Conservation (phyloP, 2,329 filamentous ascomycete species). For the Talaromyces funiculosus region DNA sequence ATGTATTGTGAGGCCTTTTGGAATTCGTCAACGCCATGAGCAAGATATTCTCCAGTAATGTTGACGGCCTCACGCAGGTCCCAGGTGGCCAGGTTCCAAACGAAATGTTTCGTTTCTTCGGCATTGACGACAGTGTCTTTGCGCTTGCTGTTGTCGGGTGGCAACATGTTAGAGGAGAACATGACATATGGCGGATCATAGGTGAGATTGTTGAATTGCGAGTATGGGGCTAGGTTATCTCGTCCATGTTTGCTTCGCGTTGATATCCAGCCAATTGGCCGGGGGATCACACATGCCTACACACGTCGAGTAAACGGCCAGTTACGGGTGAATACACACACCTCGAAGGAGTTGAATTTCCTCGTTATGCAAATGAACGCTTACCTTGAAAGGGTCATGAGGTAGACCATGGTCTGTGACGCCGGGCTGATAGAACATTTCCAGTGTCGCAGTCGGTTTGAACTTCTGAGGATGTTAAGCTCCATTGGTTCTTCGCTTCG, state of each 20-base stretch:
- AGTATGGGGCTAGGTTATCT: slow-evolving; percentile 56
- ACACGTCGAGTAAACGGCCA: slow-evolving; percentile 21
- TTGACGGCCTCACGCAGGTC: slow-evolving; percentile 53
- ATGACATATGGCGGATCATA: slow-evolving; percentile 60
- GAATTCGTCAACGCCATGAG: slow-evolving; percentile 44
- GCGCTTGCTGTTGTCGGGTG: slow-evolving; percentile 27
- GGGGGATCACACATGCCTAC: slow-evolving; percentile 51
- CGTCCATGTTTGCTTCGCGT: slow-evolving; percentile 45
- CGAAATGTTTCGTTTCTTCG: slow-evolving; percentile 52
- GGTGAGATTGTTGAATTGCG: slow-evolving; percentile 59
- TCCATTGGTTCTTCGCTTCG: not conserved
- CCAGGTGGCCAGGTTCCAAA: slow-evolving; percentile 57
- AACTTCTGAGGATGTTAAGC: not conserved
- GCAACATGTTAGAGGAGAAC: slow-evolving; percentile 56
- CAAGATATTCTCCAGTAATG: slow-evolving; percentile 42
- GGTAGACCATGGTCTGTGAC: slow-evolving; percentile 49
- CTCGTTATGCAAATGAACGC: not conserved
- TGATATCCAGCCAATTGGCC: slow-evolving; percentile 60
- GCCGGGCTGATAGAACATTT: slow-evolving; percentile 52
- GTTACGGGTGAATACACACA: not conserved
- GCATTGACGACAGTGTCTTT: slow-evolving; percentile 56
- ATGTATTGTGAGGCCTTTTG: slow-evolving; percentile 50
- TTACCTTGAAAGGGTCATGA: slow-evolving; percentile 52
- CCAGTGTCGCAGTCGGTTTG: not conserved
- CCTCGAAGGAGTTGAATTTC: not conserved